Conservation (phyloP, 768 basidiomycete species). For the Arthromyces matolae region DNA sequence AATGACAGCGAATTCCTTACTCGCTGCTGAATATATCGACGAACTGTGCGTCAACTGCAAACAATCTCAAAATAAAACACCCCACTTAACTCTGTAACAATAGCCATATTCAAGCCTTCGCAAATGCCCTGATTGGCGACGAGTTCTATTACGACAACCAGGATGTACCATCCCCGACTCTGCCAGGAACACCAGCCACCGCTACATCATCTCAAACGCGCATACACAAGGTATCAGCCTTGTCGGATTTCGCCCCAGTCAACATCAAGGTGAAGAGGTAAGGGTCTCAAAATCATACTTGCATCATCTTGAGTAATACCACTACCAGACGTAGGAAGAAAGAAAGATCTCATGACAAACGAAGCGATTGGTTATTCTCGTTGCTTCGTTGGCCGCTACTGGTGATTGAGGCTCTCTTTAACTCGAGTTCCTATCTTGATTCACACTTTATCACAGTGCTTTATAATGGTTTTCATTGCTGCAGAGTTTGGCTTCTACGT, state of each 20-base stretch:
- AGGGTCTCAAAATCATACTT: background rate
- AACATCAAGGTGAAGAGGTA: slow-evolving; percentile 81
- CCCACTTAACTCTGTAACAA: slow-evolving; percentile 6
- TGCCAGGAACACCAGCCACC: slow-evolving; percentile 36
- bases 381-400: slow-evolving; percentile 85
- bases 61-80: background rate
- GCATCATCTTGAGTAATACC: background rate
- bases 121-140: slow-evolving; percentile 63
- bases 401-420: slow-evolving; percentile 32
- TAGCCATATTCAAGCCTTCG: slow-evolving; percentile 70
- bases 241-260: slow-evolving; percentile 88
- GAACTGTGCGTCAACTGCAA: slow-evolving; percentile 55
- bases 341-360: slow-evolving; percentile 44
- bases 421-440: background rate
- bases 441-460: slow-evolving; percentile 64
- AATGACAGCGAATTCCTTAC: slow-evolving; percentile 24
- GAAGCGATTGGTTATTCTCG: slow-evolving; percentile 72
- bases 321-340: slow-evolving; percentile 30
- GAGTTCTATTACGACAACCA: slow-evolving; percentile 42
- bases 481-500: slow-evolving; percentile 86
- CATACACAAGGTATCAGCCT: slow-evolving; percentile 75
- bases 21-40: slow-evolving; percentile 61
- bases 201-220: slow-evolving; percentile 32
- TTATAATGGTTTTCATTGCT: slow-evolving; percentile 82
- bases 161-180: slow-evolving; percentile 32